Evolutionary conservation across 169 alveolate genomes (phyloP).

Genomic region (Cryptosporidium baileyi): DNA sequence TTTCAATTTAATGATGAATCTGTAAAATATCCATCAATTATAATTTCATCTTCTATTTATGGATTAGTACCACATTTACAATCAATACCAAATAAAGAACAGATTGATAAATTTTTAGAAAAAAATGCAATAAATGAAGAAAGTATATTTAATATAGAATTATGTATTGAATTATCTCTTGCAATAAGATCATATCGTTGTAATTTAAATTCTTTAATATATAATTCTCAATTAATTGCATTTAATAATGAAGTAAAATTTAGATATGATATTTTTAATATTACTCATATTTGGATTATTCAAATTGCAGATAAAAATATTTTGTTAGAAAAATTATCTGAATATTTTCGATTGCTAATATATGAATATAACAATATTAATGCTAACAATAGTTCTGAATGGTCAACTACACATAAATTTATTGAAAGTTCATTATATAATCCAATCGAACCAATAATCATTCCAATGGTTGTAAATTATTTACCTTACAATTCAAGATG

Average conservation of each 20-base stretch:
- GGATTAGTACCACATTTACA: slow-evolving; percentile 40
- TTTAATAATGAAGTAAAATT: slow-evolving; percentile 4
- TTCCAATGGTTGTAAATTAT: background rate
- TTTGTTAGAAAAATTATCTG: background rate
- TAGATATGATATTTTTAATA: slow-evolving; percentile 39
- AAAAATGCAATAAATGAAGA: background rate
- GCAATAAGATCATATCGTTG: slow-evolving; percentile 53
- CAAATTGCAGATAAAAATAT: background rate
- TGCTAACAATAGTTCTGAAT: background rate
- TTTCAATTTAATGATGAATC: background rate
- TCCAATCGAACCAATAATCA: slow-evolving; percentile 17
- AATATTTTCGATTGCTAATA: slow-evolving; percentile 11
- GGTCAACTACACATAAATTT: slow-evolving; percentile 37
- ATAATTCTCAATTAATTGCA: background rate
- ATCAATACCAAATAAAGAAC: background rate
- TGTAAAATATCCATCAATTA: background rate
- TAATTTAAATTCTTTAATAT: slow-evolving; percentile 14
- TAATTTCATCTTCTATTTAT: slow-evolving; percentile 7
- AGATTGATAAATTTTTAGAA: background rate
- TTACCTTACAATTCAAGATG: background rate
- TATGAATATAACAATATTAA: background rate
- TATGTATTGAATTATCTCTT: slow-evolving; percentile 31
- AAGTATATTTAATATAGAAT: background rate
- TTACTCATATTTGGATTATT: slow-evolving; percentile 36
- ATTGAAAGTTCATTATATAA: background rate